phyloP scores from a whole-genome alignment of 164 flowering plant species.

The Kingdonia uniflora region DNA sequence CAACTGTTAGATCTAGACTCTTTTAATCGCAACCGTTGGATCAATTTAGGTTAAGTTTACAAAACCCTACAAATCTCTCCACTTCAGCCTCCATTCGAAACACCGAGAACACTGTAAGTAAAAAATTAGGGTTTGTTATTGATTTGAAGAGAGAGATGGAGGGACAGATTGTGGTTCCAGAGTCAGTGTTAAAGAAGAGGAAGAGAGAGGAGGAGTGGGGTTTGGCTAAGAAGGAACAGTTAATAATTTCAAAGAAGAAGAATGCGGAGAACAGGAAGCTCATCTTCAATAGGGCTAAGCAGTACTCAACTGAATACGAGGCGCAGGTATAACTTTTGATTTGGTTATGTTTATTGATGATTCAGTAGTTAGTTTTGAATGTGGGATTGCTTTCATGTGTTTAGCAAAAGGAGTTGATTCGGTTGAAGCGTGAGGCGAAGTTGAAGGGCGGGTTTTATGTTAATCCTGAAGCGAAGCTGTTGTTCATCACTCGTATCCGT shows the following conservation, averaged over 20 bases:
- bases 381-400: background rate
- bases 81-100: too few species aligned
- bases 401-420: constrained; percentile 24
- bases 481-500: constrained; percentile 47
- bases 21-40: too few species aligned
- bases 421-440: constrained; percentile 30
- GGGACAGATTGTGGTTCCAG: constrained; percentile 20
- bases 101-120: too few species aligned
- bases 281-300: constrained; percentile 25
- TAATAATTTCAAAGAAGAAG: constrained; percentile 18
- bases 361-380: too few species aligned
- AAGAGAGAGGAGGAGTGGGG: constrained; percentile 34
- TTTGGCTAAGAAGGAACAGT: constrained; percentile 19
- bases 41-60: too few species aligned
- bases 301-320: constrained; percentile 22
- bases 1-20: too few species aligned
- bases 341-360: background rate
- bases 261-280: constrained; percentile 22
- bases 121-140: too few species aligned
- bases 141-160: constrained; percentile 12
- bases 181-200: constrained; percentile 29
- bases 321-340: constrained; percentile 14
- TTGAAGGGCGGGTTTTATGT: constrained; percentile 54
- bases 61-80: too few species aligned
- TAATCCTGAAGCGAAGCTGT: constrained; percentile 44